Conservation (phyloP, 352 stramenopile genomes). For the Elongisporangium anandrum region DNA sequence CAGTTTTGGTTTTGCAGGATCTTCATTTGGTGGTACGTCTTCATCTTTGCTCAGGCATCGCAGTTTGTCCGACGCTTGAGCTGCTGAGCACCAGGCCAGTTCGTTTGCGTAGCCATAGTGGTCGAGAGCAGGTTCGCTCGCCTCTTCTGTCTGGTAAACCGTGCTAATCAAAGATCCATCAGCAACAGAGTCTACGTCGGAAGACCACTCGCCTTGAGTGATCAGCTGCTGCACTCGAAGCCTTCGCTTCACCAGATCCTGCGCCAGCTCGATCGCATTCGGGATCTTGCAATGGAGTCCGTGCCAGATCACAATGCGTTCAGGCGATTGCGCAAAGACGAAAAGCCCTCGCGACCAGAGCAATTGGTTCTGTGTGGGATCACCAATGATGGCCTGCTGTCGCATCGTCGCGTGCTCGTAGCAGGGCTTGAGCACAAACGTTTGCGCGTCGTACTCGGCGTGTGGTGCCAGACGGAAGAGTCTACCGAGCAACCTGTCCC, state of each 20-base stretch:
- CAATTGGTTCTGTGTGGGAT: slow-evolving; percentile 1
- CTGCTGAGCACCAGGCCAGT: slow-evolving; percentile 21
- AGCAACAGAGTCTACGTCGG: background rate
- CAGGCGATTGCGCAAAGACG: slow-evolving; percentile 23
- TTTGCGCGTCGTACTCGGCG: slow-evolving; percentile 33
- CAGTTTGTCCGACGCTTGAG: no score
- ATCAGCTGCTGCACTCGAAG: slow-evolving; percentile 14
- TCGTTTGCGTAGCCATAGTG: slow-evolving; percentile 36
- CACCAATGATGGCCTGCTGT: slow-evolving; percentile 3
- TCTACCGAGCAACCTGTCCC: slow-evolving; percentile 3
- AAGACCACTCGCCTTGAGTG: background rate
- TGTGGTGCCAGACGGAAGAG: slow-evolving; percentile 48
- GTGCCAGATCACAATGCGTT: slow-evolving; percentile 31
- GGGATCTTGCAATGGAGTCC: slow-evolving; percentile 24
- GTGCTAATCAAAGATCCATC: background rate
- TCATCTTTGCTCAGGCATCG: background rate
- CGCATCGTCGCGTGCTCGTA: slow-evolving; percentile 13
- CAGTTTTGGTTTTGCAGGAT: slow-evolving; percentile 14
- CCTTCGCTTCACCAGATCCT: slow-evolving; percentile 14
- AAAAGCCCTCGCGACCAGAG: slow-evolving; percentile 45
- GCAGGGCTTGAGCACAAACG: slow-evolving; percentile 48
- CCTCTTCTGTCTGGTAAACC: background rate
- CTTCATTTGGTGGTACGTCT: background rate
- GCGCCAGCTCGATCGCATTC: slow-evolving; percentile 14
- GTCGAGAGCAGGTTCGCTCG: slow-evolving; percentile 5